A percentile compares a stretch with the other conserved stretches of the same genome.
phyloP scores from a whole-genome alignment of 2,329 filamentous ascomycete species.

The Exophiala calicioides region DNA sequence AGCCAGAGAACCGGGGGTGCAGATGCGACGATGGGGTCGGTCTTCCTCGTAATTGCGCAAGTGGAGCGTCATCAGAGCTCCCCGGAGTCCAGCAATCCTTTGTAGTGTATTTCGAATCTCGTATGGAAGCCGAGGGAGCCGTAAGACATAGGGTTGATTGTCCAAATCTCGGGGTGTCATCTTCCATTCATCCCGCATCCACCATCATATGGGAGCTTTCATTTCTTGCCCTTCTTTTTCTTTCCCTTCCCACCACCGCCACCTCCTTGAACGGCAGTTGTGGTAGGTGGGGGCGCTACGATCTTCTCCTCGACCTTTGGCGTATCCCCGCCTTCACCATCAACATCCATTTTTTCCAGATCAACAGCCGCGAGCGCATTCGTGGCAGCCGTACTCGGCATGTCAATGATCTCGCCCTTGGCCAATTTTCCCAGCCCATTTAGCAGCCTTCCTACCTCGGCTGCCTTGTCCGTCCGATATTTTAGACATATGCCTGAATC shows the following conservation, averaged over 20 bases:
- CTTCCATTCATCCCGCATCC: too few species aligned
- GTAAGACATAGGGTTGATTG: too few species aligned
- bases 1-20: too few species aligned
- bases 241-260: constrained; percentile 24
- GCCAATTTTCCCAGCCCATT: constrained; percentile 73
- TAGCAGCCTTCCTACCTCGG: constrained; percentile 83
- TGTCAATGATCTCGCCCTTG: constrained; percentile 62
- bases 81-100: too few species aligned
- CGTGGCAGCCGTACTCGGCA: constrained; percentile 33
- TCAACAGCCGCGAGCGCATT: constrained; percentile 40
- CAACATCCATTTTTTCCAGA: constrained; percentile 31
- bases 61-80: too few species aligned
- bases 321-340: constrained; percentile 15
- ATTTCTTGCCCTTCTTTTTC: constrained; percentile 33
- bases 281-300: constrained; percentile 15
- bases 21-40: too few species aligned
- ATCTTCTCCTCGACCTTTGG: constrained; percentile 21
- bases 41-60: too few species aligned
- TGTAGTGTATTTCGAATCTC: too few species aligned
- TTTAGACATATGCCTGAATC: constrained; percentile 79
- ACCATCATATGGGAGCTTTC: constrained; percentile 10
- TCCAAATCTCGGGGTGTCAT: too few species aligned
- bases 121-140: too few species aligned
- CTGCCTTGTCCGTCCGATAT: constrained; percentile 87
- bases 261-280: constrained; percentile 15